These are phyloP conservation scores for Pleurotus eryngii DNA, from an alignment of 768 basidiomycete genomes.

Conservation along the genomic window DNA sequence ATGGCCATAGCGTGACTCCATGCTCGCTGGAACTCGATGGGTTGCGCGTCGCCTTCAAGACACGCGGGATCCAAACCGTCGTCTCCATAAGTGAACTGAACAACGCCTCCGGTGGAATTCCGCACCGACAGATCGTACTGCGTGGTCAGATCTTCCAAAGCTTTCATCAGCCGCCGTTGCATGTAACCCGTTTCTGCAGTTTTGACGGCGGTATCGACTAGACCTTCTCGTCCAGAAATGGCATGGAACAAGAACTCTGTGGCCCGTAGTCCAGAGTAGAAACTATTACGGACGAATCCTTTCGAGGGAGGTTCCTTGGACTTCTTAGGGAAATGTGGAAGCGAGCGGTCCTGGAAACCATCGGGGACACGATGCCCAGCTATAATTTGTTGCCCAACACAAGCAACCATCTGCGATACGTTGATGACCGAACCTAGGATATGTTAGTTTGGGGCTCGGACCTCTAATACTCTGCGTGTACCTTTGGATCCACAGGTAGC, in stretches of 20 bases:
- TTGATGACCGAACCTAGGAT: conserved; percentile 88
- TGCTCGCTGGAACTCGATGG: conserved; percentile 84
- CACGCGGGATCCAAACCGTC: conserved; percentile 97
- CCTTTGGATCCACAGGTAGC: conserved; percentile 99
- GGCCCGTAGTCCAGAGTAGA: conserved; percentile 86
- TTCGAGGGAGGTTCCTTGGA: conserved; percentile 95
- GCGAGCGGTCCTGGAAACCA: conserved; percentile 97
- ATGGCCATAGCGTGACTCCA: conserved; percentile 81
- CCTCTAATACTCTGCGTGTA: conserved; percentile 23
- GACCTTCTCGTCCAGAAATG: conserved; percentile 95
- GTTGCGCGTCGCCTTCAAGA: conserved; percentile 88
- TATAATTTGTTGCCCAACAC: conserved; percentile 99
- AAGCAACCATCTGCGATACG: conserved; percentile 99
- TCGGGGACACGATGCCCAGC: conserved; percentile 96
- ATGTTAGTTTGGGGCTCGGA: not conserved
- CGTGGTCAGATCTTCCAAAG: conserved; percentile 92
- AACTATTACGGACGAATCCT: conserved; percentile 97
- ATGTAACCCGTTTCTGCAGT: conserved; percentile 99
- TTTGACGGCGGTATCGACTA: conserved; percentile 99
- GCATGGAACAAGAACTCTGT: conserved; percentile 99
- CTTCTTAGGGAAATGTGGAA: conserved; percentile 99
- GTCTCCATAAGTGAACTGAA: conserved; percentile 96
- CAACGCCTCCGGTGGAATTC: conserved; percentile 91
- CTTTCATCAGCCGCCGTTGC: conserved; percentile 99
- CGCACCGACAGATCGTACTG: conserved; percentile 96